A percentile compares a stretch with the other conserved stretches of the same genome.
These are phyloP conservation scores for Entomophthora muscae DNA, from an alignment of 371 early-diverging fungal genomes.

Conservation along the genomic window DNA sequence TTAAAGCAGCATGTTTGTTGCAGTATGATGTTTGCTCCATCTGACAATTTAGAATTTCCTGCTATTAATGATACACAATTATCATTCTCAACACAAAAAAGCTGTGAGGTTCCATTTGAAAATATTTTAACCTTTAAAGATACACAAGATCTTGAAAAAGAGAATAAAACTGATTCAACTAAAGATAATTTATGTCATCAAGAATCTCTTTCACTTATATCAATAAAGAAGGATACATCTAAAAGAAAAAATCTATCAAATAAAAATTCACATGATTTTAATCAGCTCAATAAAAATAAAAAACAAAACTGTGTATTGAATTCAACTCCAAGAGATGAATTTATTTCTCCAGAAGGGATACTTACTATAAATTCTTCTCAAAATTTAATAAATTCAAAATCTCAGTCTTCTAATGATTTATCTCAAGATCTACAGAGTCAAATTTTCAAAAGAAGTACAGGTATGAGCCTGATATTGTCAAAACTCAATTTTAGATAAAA, in stretches of 20 bases:
- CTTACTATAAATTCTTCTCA: neutral
- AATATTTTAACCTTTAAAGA: neutral
- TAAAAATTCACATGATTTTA: too few species aligned
- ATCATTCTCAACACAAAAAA: neutral
- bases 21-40: neutral
- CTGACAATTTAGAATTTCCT: neutral
- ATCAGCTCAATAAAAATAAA: neutral
- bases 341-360: neutral
- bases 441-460: neutral
- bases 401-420: neutral
- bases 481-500: neutral
- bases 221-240: neutral
- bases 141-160: neutral
- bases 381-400: neutral
- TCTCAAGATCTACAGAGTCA: neutral
- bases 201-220: neutral
- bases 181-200: neutral
- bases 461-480: neutral
- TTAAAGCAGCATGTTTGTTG: neutral
- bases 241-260: neutral
- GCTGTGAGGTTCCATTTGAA: neutral
- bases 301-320: neutral
- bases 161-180: neutral
- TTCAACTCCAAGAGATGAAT: neutral
- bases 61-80: neutral